phyloP scores from a whole-genome alignment of 2,329 filamentous ascomycete genomes.

The Dothiorella sarmentorum region DNA sequence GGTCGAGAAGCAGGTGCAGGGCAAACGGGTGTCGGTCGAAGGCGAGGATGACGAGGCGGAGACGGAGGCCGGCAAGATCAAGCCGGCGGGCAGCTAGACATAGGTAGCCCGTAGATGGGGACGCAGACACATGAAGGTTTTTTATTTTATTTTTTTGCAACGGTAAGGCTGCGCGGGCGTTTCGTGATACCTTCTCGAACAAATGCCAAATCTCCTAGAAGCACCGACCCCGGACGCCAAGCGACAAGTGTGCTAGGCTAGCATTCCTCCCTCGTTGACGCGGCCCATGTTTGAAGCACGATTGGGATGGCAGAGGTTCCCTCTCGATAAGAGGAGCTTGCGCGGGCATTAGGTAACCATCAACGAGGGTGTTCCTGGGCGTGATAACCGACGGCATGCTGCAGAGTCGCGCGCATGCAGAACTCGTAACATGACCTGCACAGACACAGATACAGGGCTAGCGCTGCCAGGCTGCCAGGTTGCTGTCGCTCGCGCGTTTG shows the following conservation, averaged over 20 bases:
- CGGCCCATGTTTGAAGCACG: slow-evolving; percentile 11
- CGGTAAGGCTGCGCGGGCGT: slow-evolving; percentile 20
- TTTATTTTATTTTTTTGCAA: too few species aligned
- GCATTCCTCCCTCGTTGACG: not conserved
- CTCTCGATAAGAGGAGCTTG: slow-evolving; percentile 1
- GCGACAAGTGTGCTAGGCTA: not conserved
- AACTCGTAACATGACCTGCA: slow-evolving; percentile 8
- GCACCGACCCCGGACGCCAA: slow-evolving; percentile 6
- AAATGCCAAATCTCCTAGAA: slow-evolving; percentile 13
- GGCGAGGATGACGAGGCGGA: slow-evolving; percentile 52
- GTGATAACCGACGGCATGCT: slow-evolving; percentile 1
- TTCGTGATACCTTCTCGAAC: slow-evolving; percentile 5
- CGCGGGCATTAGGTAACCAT: slow-evolving; percentile 12
- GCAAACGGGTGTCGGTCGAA: slow-evolving; percentile 65
- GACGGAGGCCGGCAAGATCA: slow-evolving; percentile 35
- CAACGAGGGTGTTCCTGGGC: slow-evolving; percentile 7
- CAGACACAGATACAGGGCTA: not conserved
- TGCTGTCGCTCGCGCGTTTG: not conserved
- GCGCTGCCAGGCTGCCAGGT: not conserved
- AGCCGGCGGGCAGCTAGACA: slow-evolving; percentile 22
- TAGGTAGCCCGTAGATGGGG: not conserved
- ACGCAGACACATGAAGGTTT: slow-evolving; percentile 20
- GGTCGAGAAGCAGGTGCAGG: slow-evolving; percentile 72
- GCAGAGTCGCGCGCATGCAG: slow-evolving; percentile 13
- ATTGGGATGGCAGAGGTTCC: slow-evolving; percentile 6